Evolutionary conservation across 441 rosid genomes (phyloP).

Genomic region (Bocquillonia castaneifolia): DNA sequence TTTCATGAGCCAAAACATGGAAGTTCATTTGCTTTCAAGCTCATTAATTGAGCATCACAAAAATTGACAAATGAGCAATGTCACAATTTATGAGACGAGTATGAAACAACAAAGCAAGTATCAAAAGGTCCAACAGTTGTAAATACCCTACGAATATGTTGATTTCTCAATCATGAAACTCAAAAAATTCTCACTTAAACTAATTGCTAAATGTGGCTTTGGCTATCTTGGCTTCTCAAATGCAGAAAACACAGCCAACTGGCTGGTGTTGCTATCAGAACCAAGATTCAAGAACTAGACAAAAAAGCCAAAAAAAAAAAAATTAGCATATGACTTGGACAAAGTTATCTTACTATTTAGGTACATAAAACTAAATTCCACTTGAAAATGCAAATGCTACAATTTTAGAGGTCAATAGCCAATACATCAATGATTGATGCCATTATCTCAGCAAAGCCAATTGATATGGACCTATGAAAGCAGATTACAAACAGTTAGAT

Average conservation of each 20-base stretch:
- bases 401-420: not conserved
- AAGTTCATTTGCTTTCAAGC: not conserved
- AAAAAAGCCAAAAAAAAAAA: not conserved
- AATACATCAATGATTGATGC: not conserved
- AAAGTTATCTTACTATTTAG: not conserved
- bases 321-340: not conserved
- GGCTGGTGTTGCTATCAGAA: not conserved
- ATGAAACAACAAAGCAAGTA: not conserved
- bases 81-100: not conserved
- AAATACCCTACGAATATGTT: not conserved
- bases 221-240: not conserved
- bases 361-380: not conserved
- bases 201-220: not conserved
- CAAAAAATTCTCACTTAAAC: not conserved
- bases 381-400: not conserved
- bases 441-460: not conserved
- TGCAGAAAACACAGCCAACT: not conserved
- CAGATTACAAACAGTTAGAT: not conserved
- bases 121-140: not conserved
- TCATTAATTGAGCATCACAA: not conserved
- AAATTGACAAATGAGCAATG: not conserved
- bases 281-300: not conserved
- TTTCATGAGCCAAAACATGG: constrained; percentile 6
- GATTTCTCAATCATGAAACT: not conserved
- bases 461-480: not conserved